Percentiles rank a stretch among this genome's conserved stretches.
phyloP scores from a whole-genome alignment of 1,139 yeast genomes.

The Lodderomyces margitis region DNA sequence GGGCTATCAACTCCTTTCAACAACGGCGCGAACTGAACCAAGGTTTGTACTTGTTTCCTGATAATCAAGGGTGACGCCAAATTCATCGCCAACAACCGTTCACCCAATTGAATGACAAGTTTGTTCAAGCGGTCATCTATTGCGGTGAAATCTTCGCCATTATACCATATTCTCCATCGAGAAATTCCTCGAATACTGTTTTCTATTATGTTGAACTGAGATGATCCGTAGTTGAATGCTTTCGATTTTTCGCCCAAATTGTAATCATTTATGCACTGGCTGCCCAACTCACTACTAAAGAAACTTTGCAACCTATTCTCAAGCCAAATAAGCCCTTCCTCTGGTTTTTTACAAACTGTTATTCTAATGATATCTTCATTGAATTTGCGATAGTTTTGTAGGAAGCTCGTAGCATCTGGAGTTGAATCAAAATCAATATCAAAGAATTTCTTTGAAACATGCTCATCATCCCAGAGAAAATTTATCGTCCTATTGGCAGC shows the following conservation, averaged over 20 bases:
- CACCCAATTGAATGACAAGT: slow-evolving; percentile 74
- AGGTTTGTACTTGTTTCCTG: slow-evolving; percentile 84
- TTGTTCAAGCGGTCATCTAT: slow-evolving; percentile 56
- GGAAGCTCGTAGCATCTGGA: slow-evolving; percentile 75
- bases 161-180: slow-evolving; percentile 96
- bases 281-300: slow-evolving; percentile 73
- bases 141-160: slow-evolving; percentile 58
- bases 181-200: slow-evolving; percentile 89
- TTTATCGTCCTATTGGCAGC: slow-evolving; percentile 79
- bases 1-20: slow-evolving; percentile 65
- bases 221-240: slow-evolving; percentile 70
- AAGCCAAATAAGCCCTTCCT: slow-evolving; percentile 79
- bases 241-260: slow-evolving; percentile 63
- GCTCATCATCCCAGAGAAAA: slow-evolving; percentile 66
- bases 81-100: slow-evolving; percentile 70
- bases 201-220: slow-evolving; percentile 86
- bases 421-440: slow-evolving; percentile 85
- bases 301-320: slow-evolving; percentile 70
- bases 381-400: slow-evolving; percentile 77
- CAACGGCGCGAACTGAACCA: slow-evolving; percentile 96
- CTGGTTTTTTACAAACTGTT: slow-evolving; percentile 81
- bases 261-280: slow-evolving; percentile 55
- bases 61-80: slow-evolving; percentile 77
- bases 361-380: slow-evolving; percentile 90
- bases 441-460: slow-evolving; percentile 61